Conservation (phyloP, 208 protist genomes). For the Trichomonas vaginalis region DNA sequence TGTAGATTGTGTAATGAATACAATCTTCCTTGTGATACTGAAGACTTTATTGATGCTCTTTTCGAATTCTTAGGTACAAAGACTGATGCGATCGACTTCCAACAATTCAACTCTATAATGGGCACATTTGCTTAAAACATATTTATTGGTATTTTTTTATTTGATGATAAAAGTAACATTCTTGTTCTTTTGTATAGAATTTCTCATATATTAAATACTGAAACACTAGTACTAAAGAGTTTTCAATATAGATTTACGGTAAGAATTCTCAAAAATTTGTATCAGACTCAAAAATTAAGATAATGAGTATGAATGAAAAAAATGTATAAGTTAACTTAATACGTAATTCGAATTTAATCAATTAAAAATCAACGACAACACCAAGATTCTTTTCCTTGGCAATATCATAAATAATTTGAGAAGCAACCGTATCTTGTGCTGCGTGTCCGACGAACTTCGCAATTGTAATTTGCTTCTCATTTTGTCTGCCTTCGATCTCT, state of each 20-base stretch:
- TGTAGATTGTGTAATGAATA: neutral
- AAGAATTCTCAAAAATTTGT: neutral
- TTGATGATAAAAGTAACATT: too few species aligned
- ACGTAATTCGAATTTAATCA: neutral
- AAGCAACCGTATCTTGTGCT: neutral
- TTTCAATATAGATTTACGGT: neutral
- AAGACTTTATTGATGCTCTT: conserved; percentile 5
- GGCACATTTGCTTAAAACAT: neutral
- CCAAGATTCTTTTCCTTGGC: neutral
- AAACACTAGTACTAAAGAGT: too few species aligned
- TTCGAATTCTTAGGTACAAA: neutral
- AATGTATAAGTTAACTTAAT: neutral
- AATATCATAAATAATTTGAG: neutral
- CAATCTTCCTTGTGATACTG: neutral
- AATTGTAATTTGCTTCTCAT: neutral
- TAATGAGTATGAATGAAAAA: too few species aligned
- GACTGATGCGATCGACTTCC: neutral
- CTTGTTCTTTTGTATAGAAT: too few species aligned
- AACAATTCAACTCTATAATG: neutral
- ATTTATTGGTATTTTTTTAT: neutral
- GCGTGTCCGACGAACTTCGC: neutral
- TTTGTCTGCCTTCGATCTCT: neutral
- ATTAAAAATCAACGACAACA: neutral
- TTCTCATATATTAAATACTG: too few species aligned
- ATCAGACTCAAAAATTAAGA: neutral